Percentiles rank a stretch among this genome's conserved stretches.
These are phyloP conservation scores for Inga oerstediana DNA, from an alignment of 306 rosid genomes.

Conservation along the genomic window DNA sequence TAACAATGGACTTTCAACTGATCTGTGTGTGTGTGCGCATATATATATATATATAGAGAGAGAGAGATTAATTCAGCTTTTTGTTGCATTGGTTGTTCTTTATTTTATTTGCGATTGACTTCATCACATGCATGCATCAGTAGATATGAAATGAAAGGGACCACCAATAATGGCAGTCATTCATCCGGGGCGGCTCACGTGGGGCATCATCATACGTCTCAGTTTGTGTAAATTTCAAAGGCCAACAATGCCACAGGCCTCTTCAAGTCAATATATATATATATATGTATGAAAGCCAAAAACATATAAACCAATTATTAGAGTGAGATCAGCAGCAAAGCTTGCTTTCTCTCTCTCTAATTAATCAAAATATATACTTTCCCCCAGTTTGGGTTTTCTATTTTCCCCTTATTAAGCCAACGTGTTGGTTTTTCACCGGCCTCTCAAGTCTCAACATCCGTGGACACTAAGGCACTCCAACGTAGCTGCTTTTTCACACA, in stretches of 20 bases:
- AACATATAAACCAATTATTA: background rate
- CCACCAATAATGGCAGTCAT: background rate
- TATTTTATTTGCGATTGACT: background rate
- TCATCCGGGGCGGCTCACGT: background rate
- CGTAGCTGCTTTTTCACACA: background rate
- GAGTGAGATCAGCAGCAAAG: background rate
- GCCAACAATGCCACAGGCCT: background rate
- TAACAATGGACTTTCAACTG: background rate
- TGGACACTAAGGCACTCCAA: too few species aligned
- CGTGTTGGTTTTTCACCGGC: background rate
- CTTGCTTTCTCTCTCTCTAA: background rate
- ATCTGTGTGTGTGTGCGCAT: too few species aligned
- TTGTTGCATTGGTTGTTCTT: background rate
- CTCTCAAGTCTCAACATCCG: too few species aligned
- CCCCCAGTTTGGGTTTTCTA: background rate
- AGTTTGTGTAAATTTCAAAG: background rate
- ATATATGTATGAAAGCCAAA: background rate
- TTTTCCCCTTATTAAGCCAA: background rate
- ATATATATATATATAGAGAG: too few species aligned
- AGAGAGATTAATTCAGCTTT: background rate
- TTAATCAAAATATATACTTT: background rate
- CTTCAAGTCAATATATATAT: background rate
- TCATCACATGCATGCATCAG: background rate
- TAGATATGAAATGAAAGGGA: background rate
- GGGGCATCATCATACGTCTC: background rate